phyloP scores from a whole-genome alignment of 2,329 filamentous ascomycete species.

The Pyricularia grisea region DNA sequence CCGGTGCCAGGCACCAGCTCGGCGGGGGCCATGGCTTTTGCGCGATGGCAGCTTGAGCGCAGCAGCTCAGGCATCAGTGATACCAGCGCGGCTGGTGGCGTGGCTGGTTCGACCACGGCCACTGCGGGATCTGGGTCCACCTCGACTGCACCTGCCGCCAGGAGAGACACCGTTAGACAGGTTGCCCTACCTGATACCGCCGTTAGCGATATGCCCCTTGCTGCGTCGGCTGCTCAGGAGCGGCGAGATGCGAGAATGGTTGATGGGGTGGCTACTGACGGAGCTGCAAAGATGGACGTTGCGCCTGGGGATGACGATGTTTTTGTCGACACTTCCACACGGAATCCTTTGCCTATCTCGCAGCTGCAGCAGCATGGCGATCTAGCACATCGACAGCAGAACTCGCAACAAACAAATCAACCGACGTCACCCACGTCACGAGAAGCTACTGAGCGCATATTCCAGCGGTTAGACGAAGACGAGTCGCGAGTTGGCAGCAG shows the following conservation, averaged over 20 bases:
- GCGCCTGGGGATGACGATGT: slow-evolving; percentile 31
- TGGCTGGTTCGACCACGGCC: slow-evolving; percentile 6
- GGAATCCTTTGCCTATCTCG: slow-evolving; percentile 42
- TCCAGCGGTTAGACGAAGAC: slow-evolving; percentile 47
- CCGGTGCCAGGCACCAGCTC: slow-evolving; percentile 30
- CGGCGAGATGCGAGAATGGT: slow-evolving; percentile 54
- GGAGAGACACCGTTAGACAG: slow-evolving; percentile 16
- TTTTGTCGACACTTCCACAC: slow-evolving; percentile 56
- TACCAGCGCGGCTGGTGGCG: slow-evolving; percentile 8
- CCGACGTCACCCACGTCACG: slow-evolving; percentile 17
- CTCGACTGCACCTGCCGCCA: slow-evolving; percentile 7
- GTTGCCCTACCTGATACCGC: slow-evolving; percentile 20
- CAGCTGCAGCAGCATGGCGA: slow-evolving; percentile 22
- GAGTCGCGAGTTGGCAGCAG: slow-evolving; percentile 28
- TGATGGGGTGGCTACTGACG: slow-evolving; percentile 54
- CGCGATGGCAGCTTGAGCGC: slow-evolving; percentile 35
- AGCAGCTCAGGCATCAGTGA: slow-evolving; percentile 44
- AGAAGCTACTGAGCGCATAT: slow-evolving; percentile 56
- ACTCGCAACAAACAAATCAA: slow-evolving; percentile 12
- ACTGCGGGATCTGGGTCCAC: slow-evolving; percentile 15
- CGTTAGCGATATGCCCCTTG: slow-evolving; percentile 31
- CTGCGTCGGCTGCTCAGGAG: slow-evolving; percentile 37
- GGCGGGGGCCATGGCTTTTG: slow-evolving; percentile 17
- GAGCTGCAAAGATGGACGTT: slow-evolving; percentile 24
- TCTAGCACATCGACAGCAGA: slow-evolving; percentile 19